Percentiles rank a stretch among this genome's conserved stretches.
phyloP scores from a whole-genome alignment of 805 yeast species.

The Danielia reshetovae region DNA sequence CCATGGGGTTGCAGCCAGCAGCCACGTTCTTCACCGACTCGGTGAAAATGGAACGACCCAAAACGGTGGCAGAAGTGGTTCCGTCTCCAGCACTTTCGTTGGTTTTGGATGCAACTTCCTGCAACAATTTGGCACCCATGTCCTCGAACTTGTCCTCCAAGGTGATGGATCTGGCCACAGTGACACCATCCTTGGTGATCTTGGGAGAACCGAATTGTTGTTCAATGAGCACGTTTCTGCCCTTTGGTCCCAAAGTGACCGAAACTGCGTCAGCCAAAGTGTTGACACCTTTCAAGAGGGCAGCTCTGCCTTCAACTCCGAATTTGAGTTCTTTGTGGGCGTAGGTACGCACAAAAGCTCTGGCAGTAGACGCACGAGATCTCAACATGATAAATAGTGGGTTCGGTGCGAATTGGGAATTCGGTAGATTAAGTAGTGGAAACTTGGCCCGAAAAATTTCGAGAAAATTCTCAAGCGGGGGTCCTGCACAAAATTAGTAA shows the following conservation, averaged over 20 bases:
- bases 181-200: slow-evolving; percentile 98
- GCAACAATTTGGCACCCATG: slow-evolving; percentile 91
- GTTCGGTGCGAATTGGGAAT: slow-evolving; percentile 4
- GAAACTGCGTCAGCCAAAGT: slow-evolving; percentile 94
- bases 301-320: slow-evolving; percentile 97
- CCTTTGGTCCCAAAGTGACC: slow-evolving; percentile 96
- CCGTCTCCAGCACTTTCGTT: slow-evolving; percentile 99
- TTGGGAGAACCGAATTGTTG: slow-evolving; percentile 96
- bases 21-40: slow-evolving; percentile 96
- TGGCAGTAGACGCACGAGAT: slow-evolving; percentile 42
- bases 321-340: slow-evolving; percentile 92
- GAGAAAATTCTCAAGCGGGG: slow-evolving; percentile 14
- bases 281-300: slow-evolving; percentile 89
- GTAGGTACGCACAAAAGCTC: slow-evolving; percentile 44
- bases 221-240: slow-evolving; percentile 94
- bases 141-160: slow-evolving; percentile 90
- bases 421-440: slow-evolving; percentile 9
- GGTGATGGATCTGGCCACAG: slow-evolving; percentile 84
- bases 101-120: slow-evolving; percentile 96
- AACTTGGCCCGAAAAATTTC: slow-evolving; percentile 13
- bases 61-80: slow-evolving; percentile 94
- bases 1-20: slow-evolving; percentile 99
- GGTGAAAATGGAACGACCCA: slow-evolving; percentile 92
- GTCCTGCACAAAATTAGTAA: too few species aligned
- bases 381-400: slow-evolving; percentile 39